phyloP scores from a whole-genome alignment of 768 basidiomycete genomes.

The Kwoniella pini region DNA sequence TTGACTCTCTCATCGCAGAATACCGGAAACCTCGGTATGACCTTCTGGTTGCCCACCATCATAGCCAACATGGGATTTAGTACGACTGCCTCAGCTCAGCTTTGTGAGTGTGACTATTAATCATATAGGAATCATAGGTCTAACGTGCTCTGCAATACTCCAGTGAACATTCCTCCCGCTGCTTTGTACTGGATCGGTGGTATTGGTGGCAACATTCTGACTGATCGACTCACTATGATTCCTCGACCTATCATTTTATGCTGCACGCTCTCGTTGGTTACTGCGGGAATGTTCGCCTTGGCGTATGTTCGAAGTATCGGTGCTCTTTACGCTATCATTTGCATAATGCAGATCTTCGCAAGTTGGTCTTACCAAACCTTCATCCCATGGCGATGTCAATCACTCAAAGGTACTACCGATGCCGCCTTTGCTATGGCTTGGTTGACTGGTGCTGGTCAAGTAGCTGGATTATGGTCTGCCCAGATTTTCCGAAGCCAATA shows the following conservation, averaged over 20 bases:
- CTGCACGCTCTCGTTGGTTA: constrained; percentile 4
- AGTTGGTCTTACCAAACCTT: constrained; percentile 14
- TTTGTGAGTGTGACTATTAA: constrained; percentile 8
- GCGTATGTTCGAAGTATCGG: constrained; percentile 20
- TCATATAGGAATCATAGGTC: constrained; percentile 16
- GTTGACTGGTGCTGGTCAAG: constrained; percentile 26
- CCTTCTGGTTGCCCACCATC: constrained; percentile 43
- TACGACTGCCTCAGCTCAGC: constrained; percentile 8
- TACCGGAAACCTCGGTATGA: constrained; percentile 22
- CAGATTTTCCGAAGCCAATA: constrained; percentile 42
- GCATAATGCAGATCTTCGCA: constrained; percentile 18
- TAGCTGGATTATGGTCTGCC: constrained; percentile 16
- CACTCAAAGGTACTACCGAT: constrained; percentile 24
- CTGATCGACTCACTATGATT: constrained; percentile 15
- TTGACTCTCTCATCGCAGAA: constrained; percentile 7
- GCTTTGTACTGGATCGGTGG: constrained; percentile 18
- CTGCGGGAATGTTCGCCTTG: constrained; percentile 12
- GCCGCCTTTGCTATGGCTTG: constrained; percentile 38
- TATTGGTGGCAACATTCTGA: constrained; percentile 17
- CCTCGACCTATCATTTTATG: constrained; percentile 23
- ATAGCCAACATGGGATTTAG: constrained; percentile 35
- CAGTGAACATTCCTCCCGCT: constrained; percentile 32
- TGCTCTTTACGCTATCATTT: constrained; percentile 30
- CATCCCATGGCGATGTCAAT: constrained; percentile 31
- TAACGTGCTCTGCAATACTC: constrained; percentile 4